Percentiles rank a stretch among this genome's conserved stretches.
These are phyloP conservation scores for Gracilariopsis chorda DNA, from an alignment of 23 red algal species.

Conservation along the genomic window DNA sequence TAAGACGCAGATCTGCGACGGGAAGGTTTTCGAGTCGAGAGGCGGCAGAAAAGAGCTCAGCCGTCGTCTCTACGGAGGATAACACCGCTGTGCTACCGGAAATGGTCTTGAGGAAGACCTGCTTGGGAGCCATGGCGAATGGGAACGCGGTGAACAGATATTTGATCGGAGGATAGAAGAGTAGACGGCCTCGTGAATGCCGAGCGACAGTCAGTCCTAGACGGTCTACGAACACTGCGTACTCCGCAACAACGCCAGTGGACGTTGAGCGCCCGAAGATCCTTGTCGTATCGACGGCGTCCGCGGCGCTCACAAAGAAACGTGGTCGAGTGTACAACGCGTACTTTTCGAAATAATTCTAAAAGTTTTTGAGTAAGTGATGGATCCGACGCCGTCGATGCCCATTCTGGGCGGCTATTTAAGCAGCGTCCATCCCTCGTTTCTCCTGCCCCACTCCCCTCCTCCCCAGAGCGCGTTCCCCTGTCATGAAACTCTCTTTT, in stretches of 20 bases:
- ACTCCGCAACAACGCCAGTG: too few relatives aligned
- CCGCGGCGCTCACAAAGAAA: neutral
- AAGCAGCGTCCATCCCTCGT: too few relatives aligned
- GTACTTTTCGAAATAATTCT: too few relatives aligned
- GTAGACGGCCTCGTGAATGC: slow-evolving; percentile 66
- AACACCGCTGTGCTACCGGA: slow-evolving; percentile 36
- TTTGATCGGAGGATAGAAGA: neutral
- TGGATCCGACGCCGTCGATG: too few relatives aligned
- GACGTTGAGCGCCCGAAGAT: neutral
- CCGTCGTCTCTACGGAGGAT: slow-evolving; percentile 5
- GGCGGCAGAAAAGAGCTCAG: slow-evolving; percentile 12
- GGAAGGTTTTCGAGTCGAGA: neutral
- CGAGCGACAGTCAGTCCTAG: slow-evolving; percentile 63
- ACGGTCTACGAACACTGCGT: slow-evolving; percentile 44
- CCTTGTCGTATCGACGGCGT: neutral
- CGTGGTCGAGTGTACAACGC: neutral
- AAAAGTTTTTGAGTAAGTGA: too few relatives aligned
- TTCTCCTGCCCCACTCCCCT: too few relatives aligned
- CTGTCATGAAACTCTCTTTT: slow-evolving; percentile 82
- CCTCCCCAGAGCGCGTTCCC: slow-evolving; percentile 33
- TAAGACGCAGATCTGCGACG: slow-evolving; percentile 39
- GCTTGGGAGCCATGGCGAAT: slow-evolving; percentile 39
- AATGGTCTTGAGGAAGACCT: slow-evolving; percentile 62
- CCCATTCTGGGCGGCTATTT: too few relatives aligned
- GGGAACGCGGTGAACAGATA: neutral